Evolutionary conservation across 2,329 filamentous ascomycete species (phyloP), one percentile per base, ranked within the genome.

Genomic region (Calonectria pauciramosa): DNA sequence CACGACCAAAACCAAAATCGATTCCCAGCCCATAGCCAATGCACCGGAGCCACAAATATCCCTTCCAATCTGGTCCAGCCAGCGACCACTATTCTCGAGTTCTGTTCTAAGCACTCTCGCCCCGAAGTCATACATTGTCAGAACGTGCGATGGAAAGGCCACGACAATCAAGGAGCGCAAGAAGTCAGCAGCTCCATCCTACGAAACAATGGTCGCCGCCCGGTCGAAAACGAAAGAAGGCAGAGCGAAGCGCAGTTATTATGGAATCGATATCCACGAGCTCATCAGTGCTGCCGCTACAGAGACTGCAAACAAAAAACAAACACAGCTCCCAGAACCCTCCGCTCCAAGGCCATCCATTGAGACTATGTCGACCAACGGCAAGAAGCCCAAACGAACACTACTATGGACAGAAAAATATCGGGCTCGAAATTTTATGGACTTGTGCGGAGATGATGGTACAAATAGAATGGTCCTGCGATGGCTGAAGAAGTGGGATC

Each of bases 401-500:
- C 84, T 95, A 38, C 88, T 99, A 82, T 99, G 97, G 97, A 98
- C 96, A 0, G 97, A 99, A 83, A 99, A 99, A 83, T 99, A 99
- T 83, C 93, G 97, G 44, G 97, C 97, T 34, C 92, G 92, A 75
- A 96, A 93, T 80, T 99, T 99, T 81, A 94, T 96, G 79, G 97
- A 99, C 79, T 89, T 99, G 0, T 95, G 98, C 63, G 97, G 97
- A 34, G 97, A 99, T 80, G 97, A 99, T 82, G 90, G 96, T 56
- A 99, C 96, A 32, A 97, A 99, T 84, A 92, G 97, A 74, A 91
- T 94, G 74, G 96, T 99, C 6, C 87, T 99, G 70, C 92, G 94
- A 68, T 99, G 97, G 97, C 87, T 99, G 52, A 99, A 99, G 86
- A 90, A 91, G 23, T 99, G 97, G 97, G 97, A 99, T 82, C 90